phyloP scores from a whole-genome alignment of 2,329 filamentous ascomycete species.

The Cladorrhinum sp. region DNA sequence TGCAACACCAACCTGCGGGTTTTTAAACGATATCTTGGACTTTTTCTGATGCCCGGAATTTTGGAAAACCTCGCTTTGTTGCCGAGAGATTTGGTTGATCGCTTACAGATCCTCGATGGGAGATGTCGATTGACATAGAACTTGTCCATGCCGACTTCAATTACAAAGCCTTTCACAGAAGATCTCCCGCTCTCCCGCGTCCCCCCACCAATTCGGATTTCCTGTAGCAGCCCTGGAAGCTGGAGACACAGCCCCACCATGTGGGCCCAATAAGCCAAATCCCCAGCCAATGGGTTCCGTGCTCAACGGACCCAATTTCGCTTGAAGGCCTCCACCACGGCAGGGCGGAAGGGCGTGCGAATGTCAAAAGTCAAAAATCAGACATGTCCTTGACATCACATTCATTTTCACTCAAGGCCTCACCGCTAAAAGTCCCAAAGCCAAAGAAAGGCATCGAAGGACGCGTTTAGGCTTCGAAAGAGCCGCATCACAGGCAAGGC shows the following conservation, averaged over 20 bases:
- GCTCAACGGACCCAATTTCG: background rate
- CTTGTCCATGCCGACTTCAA: background rate
- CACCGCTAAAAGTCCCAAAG: background rate
- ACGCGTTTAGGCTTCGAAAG: background rate
- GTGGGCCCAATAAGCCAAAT: background rate
- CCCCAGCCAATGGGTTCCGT: background rate
- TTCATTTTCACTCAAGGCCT: background rate
- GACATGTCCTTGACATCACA: background rate
- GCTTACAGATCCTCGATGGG: background rate
- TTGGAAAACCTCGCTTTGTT: background rate
- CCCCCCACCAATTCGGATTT: background rate
- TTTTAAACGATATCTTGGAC: background rate
- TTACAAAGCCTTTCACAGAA: background rate
- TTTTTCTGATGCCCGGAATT: background rate
- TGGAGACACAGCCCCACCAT: background rate
- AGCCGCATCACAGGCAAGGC: background rate
- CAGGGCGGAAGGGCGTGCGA: conserved; percentile 3
- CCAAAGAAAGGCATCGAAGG: background rate
- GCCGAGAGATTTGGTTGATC: background rate
- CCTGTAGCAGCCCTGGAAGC: background rate
- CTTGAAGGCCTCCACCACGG: background rate
- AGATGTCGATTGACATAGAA: background rate
- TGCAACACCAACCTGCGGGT: background rate
- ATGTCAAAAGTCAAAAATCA: background rate
- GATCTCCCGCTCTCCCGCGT: background rate